Base-by-base conservation (phyloP, 495 filamentous ascomycete species). In the Penicillium longicatenatum region DNA sequence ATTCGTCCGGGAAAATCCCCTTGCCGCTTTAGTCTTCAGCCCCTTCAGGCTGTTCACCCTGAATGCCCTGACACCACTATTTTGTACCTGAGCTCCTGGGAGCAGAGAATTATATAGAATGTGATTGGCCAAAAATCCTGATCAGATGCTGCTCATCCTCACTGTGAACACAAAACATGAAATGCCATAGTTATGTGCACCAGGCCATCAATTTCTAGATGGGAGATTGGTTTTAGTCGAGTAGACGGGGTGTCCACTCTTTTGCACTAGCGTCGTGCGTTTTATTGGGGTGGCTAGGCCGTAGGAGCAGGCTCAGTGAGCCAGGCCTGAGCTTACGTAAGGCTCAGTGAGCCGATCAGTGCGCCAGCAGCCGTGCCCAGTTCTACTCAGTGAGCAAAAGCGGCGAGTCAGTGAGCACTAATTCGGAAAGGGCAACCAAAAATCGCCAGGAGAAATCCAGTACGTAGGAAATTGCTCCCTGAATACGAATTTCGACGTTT, bases 201-300 rank as follows among this genome's bases (percentile, higher is more conserved):
- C 21, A 16, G 22, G 44, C 44, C 22, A 47, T 47, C 44, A 29
- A 19, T 44, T 44, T 44, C 42, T 44, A 44, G 42, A 44, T 44
- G 42, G 42, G 17, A 44, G 42, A 44, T 16, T 47, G 44, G 30
- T 47, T 29, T 7, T n/a, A 47, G n/a, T n/a, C n/a, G 30, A 47
- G 6, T n/a, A 47, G 44, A n/a, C n/a, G n/a, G n/a, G n/a, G n/a
- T n/a, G 44, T 30, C 10, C 44, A 24, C 14, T 29, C 22, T 29
- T 47, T 26, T 47, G 22, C 14, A 39, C 35, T 39, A 39, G 35
- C 35, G 35, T 14, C 35, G 35, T 39, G 35, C 35, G 35, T 16
- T 39, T 39, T 39, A 39, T 47, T 24, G 6, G 6, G 44, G 44
- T 47, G 20, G 6, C 6, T 47, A 47, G n/a, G n/a, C n/a, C n/a